Conservation (phyloP, 768 basidiomycete genomes). For the Gloeopeniophorella convolvens region DNA sequence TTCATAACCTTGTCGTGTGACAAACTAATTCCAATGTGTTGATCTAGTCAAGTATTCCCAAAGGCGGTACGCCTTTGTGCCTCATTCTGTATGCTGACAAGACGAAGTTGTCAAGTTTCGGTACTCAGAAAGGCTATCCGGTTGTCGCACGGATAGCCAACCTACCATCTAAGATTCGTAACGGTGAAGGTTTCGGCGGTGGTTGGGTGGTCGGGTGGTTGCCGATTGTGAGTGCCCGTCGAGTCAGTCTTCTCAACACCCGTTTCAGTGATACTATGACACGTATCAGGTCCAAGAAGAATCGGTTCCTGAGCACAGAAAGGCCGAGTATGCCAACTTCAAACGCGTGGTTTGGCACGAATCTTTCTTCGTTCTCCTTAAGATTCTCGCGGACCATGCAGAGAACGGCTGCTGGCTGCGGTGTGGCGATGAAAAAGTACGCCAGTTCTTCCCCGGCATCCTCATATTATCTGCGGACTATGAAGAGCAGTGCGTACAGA, state of each 20-base stretch:
- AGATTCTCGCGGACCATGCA: background rate
- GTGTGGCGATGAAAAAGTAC: background rate
- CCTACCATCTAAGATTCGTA: constrained; percentile 18
- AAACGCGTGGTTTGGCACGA: background rate
- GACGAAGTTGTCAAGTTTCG: constrained; percentile 17
- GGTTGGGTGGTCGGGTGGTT: constrained; percentile 19
- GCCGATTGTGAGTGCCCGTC: constrained; percentile 20
- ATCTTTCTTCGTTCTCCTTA: background rate
- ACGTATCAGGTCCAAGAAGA: too few species aligned
- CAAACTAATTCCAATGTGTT: background rate
- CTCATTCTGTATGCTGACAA: constrained; percentile 23
- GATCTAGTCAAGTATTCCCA: constrained; percentile 12
- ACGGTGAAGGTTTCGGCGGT: constrained; percentile 20
- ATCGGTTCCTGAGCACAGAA: background rate
- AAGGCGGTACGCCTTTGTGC: constrained; percentile 5
- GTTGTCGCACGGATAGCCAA: constrained; percentile 19
- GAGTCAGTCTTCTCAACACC: too few species aligned
- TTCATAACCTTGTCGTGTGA: background rate
- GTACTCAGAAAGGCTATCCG: constrained; percentile 23
- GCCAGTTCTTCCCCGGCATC: too few species aligned
- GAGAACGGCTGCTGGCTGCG: background rate
- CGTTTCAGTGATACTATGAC: background rate
- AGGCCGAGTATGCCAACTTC: background rate
- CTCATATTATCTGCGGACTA: background rate
- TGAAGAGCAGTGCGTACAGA: too few species aligned